Evolutionary conservation across 495 filamentous ascomycete species (phyloP).

Genomic region (Xylaria castorea): DNA sequence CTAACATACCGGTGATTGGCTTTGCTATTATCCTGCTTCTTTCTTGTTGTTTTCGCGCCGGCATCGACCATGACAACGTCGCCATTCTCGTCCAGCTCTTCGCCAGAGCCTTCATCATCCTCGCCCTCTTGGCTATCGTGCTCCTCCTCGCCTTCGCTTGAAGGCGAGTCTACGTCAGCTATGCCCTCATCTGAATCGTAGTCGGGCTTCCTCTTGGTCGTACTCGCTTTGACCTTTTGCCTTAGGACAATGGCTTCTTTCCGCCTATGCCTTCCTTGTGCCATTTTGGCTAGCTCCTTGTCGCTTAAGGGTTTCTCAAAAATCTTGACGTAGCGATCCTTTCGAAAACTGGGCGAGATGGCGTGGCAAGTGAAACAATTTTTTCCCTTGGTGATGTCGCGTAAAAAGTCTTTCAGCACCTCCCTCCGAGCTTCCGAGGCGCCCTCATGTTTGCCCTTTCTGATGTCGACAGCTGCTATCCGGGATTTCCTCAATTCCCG

Average conservation of each 20-base stretch:
- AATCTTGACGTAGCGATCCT: slow-evolving; percentile 88
- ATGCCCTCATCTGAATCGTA: slow-evolving; percentile 69
- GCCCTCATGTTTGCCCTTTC: slow-evolving; percentile 77
- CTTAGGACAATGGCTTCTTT: slow-evolving; percentile 62
- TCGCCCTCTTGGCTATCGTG: slow-evolving; percentile 54
- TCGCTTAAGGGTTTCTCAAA: slow-evolving; percentile 78
- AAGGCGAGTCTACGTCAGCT: slow-evolving; percentile 65
- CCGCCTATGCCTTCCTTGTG: slow-evolving; percentile 69
- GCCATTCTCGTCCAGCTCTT: slow-evolving; percentile 57
- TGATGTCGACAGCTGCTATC: slow-evolving; percentile 58
- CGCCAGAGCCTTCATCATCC: slow-evolving; percentile 51
- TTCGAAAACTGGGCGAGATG: slow-evolving; percentile 79
- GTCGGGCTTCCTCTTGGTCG: slow-evolving; percentile 44
- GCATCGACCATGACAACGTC: slow-evolving; percentile 58
- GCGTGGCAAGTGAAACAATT: slow-evolving; percentile 77
- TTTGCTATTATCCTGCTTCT: slow-evolving; percentile 36
- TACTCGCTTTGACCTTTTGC: slow-evolving; percentile 33
- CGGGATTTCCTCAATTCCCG: slow-evolving; percentile 63
- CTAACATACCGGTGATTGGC: slow-evolving; percentile 70
- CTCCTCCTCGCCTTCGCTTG: slow-evolving; percentile 53
- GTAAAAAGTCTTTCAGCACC: slow-evolving; percentile 81
- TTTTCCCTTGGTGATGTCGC: slow-evolving; percentile 65
- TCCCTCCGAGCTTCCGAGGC: slow-evolving; percentile 75
- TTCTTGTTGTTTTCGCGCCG: slow-evolving; percentile 42
- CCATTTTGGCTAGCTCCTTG: slow-evolving; percentile 77